Percentiles rank a stretch among this genome's conserved stretches.
Evolutionary conservation across 129 eudicot species (phyloP).

Genomic region (Lactuca saligna): DNA sequence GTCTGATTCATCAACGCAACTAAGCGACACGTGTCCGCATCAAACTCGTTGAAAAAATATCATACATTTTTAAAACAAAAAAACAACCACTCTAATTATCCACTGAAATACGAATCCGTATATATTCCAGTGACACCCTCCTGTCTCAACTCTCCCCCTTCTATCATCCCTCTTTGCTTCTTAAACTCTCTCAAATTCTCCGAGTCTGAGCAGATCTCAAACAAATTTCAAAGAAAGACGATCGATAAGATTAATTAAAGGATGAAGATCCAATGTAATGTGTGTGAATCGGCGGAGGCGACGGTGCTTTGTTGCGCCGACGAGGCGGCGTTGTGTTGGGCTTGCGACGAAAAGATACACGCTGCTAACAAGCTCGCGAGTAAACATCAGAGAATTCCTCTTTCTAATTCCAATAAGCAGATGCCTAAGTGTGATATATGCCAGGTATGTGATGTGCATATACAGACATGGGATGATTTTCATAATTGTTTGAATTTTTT

Average conservation of each 20-base stretch:
- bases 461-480: not conserved
- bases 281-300: constrained; percentile 76
- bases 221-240: not conserved
- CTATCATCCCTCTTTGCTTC: not conserved
- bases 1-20: constrained; percentile 15
- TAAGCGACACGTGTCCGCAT: constrained; percentile 17
- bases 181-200: constrained; percentile 12
- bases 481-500: not conserved
- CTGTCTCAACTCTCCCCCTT: not conserved
- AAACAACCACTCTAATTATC: not conserved
- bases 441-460: constrained; percentile 44
- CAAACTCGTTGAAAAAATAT: constrained; percentile 6
- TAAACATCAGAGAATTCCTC: constrained; percentile 74
- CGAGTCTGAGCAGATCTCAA: not conserved
- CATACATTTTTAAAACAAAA: not conserved
- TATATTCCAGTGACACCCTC: not conserved
- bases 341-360: constrained; percentile 75
- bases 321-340: constrained; percentile 78
- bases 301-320: constrained; percentile 83
- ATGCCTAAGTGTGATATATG: constrained; percentile 92
- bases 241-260: not conserved
- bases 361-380: constrained; percentile 90
- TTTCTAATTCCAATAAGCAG: constrained; percentile 46
- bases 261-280: constrained; percentile 95
- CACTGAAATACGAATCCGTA: not conserved